Evolutionary conservation across 2,329 filamentous ascomycete species (phyloP), one percentile per base, ranked within the genome.

Genomic region (Scedosporium dehoogii): DNA sequence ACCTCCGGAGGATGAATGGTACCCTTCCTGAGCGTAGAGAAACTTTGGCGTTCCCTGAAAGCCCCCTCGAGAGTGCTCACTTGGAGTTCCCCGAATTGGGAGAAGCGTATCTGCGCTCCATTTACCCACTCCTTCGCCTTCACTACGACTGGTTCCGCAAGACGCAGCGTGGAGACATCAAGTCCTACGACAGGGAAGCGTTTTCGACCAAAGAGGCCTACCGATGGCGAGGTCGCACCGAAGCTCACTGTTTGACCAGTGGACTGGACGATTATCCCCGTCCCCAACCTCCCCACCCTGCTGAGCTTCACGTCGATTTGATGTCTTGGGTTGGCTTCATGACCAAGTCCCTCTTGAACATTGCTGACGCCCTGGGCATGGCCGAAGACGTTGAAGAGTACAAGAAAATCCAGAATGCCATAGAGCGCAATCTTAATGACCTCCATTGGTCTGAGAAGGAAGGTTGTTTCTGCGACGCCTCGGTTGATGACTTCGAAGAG

Each of bases 261-360:
- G 94, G 94, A 2, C 84, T 99, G 1, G 94, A 99, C 70, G 94
- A 99, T 76, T 99, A 97, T 72, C 94, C 94, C 59, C 90, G 94
- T 58, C 83, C 94, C 7, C 91, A 96, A 74, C 92, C 94, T 14
- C 94, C 94, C 27, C 92, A 97, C 73, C 93, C 94, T 0, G 93
- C 91, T 69, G 94, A 99, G 83, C 83, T 99, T 59, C 93, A 99
- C 73, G 87, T 96, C 33, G 94, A 99, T 74, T 81, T 97, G 61
- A 89, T 99, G 73, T 90, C 90, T 60, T 99, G 94, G 94, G 89
- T 99, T 76, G 94, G 93, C n/a, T 85, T 97, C 78, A 96, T 97
- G 91, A 88, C 90, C 48, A 86, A 88, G 66, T 88, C 89, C n/a
- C 84, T 99, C 62, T 82, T 86, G 69, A 90, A 88, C 67, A 90